Percentiles rank a stretch among this genome's conserved stretches.
Evolutionary conservation across 202 grass and related monocot species (phyloP).

Genomic region (Saccharum hybrid): DNA sequence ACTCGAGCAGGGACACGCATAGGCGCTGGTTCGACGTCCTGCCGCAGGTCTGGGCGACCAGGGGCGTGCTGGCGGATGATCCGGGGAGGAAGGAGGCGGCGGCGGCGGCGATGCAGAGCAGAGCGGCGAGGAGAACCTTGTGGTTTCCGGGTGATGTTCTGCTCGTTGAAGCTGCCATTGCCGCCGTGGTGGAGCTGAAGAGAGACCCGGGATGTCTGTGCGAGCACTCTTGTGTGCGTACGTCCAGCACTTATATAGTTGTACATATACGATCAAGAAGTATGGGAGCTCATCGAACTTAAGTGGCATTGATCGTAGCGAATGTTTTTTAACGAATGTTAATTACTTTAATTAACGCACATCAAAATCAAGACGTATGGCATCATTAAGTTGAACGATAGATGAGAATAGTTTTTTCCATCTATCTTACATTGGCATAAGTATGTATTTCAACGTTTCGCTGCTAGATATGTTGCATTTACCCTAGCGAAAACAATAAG

Average conservation of each 20-base stretch:
- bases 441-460: neutral
- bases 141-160: neutral
- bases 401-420: neutral
- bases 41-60: conserved; percentile 6
- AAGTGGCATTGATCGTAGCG: neutral
- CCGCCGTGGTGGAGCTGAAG: neutral
- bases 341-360: neutral
- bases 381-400: neutral
- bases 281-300: neutral
- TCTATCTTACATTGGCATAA: neutral
- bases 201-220: neutral
- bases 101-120: neutral
- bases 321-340: neutral
- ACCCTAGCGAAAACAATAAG: neutral
- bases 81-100: neutral
- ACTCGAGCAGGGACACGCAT: conserved; percentile 13
- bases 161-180: neutral
- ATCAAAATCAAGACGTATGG: neutral
- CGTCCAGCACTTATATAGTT: neutral
- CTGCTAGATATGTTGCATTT: neutral
- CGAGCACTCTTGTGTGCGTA: no score
- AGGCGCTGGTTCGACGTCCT: neutral
- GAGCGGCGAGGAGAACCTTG: neutral
- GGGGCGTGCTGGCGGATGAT: neutral
- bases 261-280: neutral